Conservation (phyloP, 495 filamentous ascomycete species). For the Saxispiralis lemnorum region DNA sequence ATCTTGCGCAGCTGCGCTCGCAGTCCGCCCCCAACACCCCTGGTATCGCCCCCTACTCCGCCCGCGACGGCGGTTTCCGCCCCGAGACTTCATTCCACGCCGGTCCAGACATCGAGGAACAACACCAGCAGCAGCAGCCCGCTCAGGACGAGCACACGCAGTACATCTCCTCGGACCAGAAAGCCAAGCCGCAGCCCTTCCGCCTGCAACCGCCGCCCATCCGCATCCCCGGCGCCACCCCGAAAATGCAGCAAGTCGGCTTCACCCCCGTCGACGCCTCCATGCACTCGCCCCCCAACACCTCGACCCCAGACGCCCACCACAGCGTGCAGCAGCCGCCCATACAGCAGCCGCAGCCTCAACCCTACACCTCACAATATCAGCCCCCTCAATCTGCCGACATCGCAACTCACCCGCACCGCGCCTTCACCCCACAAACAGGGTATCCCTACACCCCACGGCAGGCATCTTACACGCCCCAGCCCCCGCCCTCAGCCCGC, state of each 20-base stretch:
- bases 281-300: neutral
- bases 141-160: slow-evolving; percentile 29
- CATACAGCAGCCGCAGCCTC: too few species aligned
- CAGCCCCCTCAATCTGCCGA: too few species aligned
- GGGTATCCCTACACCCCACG: neutral
- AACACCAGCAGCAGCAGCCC: too few species aligned
- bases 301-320: neutral
- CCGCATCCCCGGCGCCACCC: slow-evolving; percentile 57
- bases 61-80: slow-evolving; percentile 25
- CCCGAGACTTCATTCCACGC: slow-evolving; percentile 21
- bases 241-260: slow-evolving; percentile 40
- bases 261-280: slow-evolving; percentile 30
- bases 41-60: slow-evolving; percentile 36
- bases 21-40: slow-evolving; percentile 93
- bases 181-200: slow-evolving; percentile 48
- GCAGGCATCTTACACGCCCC: too few species aligned
- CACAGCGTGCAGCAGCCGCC: neutral
- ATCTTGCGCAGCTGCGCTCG: slow-evolving; percentile 80
- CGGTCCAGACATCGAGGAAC: slow-evolving; percentile 30
- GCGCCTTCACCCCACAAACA: too few species aligned
- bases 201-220: slow-evolving; percentile 68
- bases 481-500: neutral
- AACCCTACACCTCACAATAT: too few species aligned
- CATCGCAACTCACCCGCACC: too few species aligned
- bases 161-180: slow-evolving; percentile 35